These are phyloP conservation scores for Astrothelium subdiscretum DNA, from an alignment of 495 filamentous ascomycete species.

Conservation along the genomic window DNA sequence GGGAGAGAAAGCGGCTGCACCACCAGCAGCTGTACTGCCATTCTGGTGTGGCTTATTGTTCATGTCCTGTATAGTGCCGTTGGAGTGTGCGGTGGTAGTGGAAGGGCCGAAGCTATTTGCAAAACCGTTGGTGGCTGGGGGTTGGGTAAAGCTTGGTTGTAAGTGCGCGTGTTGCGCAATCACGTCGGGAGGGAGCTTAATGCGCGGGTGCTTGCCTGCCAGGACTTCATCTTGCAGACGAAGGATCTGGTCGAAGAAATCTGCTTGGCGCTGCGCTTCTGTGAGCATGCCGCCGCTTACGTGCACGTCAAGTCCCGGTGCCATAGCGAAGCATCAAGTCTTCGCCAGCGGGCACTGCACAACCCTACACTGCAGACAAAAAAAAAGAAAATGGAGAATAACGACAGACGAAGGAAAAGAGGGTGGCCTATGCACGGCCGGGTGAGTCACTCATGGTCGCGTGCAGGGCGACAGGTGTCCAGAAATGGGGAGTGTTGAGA, in stretches of 20 bases:
- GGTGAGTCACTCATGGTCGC: not conserved
- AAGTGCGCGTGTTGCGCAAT: conserved; percentile 37
- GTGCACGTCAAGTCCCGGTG: conserved; percentile 5
- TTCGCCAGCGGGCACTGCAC: not conserved
- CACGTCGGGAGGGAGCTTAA: conserved; percentile 53
- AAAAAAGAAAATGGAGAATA: not conserved
- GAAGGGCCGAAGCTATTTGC: conserved; percentile 12
- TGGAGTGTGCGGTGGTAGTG: conserved; percentile 12
- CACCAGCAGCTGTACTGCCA: conserved; percentile 6
- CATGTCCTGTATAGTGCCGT: conserved; percentile 7
- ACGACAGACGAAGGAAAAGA: not conserved
- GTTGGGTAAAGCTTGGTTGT: conserved; percentile 2
- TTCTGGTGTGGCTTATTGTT: not conserved
- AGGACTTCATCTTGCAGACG: conserved; percentile 65
- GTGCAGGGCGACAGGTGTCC: not conserved
- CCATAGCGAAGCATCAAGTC: not conserved
- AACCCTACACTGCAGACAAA: not conserved
- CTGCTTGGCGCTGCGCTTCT: conserved; percentile 16
- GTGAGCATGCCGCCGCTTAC: conserved; percentile 19
- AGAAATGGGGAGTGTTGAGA: not conserved
- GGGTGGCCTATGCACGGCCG: not conserved
- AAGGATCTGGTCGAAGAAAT: conserved; percentile 58
- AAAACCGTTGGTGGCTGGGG: conserved; percentile 16
- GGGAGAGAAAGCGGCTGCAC: not conserved
- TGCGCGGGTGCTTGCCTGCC: conserved; percentile 59